A percentile compares a stretch with the other conserved stretches of the same genome.
phyloP scores from a whole-genome alignment of 2,329 filamentous ascomycete species.

The Aspergillus awamori region DNA sequence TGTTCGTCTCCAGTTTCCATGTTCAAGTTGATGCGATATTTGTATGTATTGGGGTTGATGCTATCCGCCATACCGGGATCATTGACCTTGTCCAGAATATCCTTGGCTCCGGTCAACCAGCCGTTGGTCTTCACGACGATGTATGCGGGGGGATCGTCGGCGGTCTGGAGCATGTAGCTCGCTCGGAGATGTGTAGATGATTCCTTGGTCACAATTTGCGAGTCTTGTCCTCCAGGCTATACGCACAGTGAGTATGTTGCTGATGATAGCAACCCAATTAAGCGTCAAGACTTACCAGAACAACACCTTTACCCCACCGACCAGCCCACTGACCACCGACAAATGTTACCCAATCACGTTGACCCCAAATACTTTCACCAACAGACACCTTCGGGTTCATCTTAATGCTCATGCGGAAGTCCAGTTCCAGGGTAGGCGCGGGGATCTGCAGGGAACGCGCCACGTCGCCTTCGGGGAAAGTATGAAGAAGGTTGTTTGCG shows the following conservation, averaged over 20 bases:
- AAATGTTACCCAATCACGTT: slow-evolving; percentile 56
- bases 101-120: slow-evolving; percentile 53
- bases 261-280: not conserved
- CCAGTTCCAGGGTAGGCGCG: slow-evolving; percentile 51
- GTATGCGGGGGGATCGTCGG: slow-evolving; percentile 54
- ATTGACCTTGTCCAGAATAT: slow-evolving; percentile 52
- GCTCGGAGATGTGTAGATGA: slow-evolving; percentile 49
- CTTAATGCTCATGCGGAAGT: slow-evolving; percentile 58
- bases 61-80: slow-evolving; percentile 49
- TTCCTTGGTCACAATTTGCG: slow-evolving; percentile 53
- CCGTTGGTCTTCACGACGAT: slow-evolving; percentile 52
- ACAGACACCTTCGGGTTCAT: slow-evolving; percentile 54
- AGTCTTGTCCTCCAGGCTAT: slow-evolving; percentile 55
- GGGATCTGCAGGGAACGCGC: slow-evolving; percentile 53
- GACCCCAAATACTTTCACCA: slow-evolving; percentile 52
- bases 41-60: slow-evolving; percentile 53
- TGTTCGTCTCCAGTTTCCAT: slow-evolving; percentile 56
- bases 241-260: slow-evolving; percentile 17
- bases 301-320: slow-evolving; percentile 55
- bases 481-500: slow-evolving; percentile 55
- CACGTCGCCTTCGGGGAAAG: slow-evolving; percentile 54
- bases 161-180: slow-evolving; percentile 54
- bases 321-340: slow-evolving; percentile 56
- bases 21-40: slow-evolving; percentile 51
- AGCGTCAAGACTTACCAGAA: slow-evolving; percentile 47